Evolutionary conservation across 176 grass and related monocot genomes (phyloP), one percentile per base, ranked within the genome.

Genomic region (Bolboschoenus planiculmis): DNA sequence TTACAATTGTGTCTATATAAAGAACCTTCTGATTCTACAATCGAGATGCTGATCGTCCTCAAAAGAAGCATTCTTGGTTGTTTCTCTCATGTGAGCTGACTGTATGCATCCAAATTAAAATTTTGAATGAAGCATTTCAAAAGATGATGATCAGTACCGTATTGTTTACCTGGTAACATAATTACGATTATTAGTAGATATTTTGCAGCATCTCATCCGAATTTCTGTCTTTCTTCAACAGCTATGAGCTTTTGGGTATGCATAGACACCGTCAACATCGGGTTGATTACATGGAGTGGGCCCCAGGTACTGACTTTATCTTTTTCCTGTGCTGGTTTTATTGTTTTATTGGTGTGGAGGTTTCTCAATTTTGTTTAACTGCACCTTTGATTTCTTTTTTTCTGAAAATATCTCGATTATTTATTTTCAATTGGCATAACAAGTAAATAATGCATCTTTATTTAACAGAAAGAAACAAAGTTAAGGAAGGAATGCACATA

Each of bases 241-340:
- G 93, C 44, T 97, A 91, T 85, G 95, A 97, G 78, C 66, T 97
- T 79, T 60, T 94, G 88, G 92, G 95, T 36, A 94, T 94, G 92
- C 95, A 97, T 71, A 79, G 90, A 8, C 88, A 92, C 79, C 87
- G 95, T 36, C 88, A 97, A 26, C 95, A 97, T 54, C 83, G 90
- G 1, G 26, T 94, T 54, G 95, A 94, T 90, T 97, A 86, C 92
- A 92, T 97, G 95, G 95, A 97, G 56, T 97, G 92, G 95, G 92
- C 92, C 31, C 95, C 95, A 85, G 94, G 93, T 96, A 87, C 31
- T 48, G 53, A n/a, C 84, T 9, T 42, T 81, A 16, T 33, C 35
- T 67, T 48, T 64, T 5, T 10, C 20, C 53, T 10, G 29, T 74
- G 23, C 23, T 40, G 7, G 67, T 66, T 20, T 21, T 66, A 64